phyloP scores from a whole-genome alignment of 306 rosid species.

The Sophora flavescens region DNA sequence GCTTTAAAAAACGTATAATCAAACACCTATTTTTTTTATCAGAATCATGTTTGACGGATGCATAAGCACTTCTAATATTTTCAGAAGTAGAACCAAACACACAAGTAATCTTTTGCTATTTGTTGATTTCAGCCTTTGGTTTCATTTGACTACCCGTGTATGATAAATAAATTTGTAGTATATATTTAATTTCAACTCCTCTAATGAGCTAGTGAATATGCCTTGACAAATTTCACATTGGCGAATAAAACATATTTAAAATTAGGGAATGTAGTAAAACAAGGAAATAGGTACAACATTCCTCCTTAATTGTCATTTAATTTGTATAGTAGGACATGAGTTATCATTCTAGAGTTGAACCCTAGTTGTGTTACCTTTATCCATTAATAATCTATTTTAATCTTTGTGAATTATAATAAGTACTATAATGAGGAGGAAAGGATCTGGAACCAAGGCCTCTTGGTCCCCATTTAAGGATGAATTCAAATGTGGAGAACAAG shows the following conservation, averaged over 20 bases:
- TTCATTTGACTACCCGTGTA: no score
- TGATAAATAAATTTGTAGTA: no score
- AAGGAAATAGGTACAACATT: not conserved
- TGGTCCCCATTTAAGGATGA: not conserved
- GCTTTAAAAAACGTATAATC: no score
- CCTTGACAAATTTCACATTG: not conserved
- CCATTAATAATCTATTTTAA: not conserved
- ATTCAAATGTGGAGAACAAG: not conserved
- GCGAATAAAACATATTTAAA: not conserved
- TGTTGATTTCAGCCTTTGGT: no score
- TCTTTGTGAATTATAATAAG: not conserved
- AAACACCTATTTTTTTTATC: no score
- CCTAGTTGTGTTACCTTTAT: not conserved
- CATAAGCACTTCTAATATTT: no score
- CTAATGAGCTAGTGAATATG: not conserved
- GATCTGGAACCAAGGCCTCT: not conserved
- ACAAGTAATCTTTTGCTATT: no score
- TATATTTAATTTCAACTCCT: no score
- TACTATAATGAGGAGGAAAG: not conserved
- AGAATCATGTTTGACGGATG: no score
- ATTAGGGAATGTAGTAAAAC: conserved; percentile 7
- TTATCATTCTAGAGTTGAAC: not conserved
- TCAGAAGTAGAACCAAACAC: no score
- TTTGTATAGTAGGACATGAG: not conserved
- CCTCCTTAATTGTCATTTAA: not conserved